Base-by-base conservation (phyloP, 371 early-diverging fungal species). In the Sporodiniella umbellata region DNA sequence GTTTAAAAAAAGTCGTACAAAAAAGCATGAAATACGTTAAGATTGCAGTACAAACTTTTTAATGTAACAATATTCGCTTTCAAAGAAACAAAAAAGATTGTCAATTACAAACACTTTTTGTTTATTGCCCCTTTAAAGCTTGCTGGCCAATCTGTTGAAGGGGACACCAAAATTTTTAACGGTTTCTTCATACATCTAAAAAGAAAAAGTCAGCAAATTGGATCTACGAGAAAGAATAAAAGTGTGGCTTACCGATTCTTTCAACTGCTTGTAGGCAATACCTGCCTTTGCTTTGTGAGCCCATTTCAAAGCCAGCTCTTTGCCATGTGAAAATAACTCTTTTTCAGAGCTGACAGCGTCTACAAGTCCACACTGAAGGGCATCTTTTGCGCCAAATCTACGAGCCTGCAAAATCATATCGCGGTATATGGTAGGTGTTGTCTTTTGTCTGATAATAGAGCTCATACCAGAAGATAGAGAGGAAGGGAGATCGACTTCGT, bases 401-500 rank as follows among this genome's bases (percentile, higher is more conserved):
- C 80, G 80, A 33, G 82, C 91, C 46, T 81, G 79, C 17, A 92
- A 60, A 14, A 89, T 68, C 58, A 83, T 77, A 55, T 88, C 72
- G 38, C 88, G 80, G 64, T 80, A 77, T 4, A 69, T 60, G 35
- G 61, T 62, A 0, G 84, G 78, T 1, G 62, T 53, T 53, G 83
- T 63, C 65, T 89, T 91, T 60, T 67, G 61, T 24, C 80, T 78
- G 22, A 90, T 58, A 14, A 92, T 51, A 1, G 82, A 78, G 0
- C 79, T 75, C 90, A 90, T 89, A 8, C 89, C 90, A n/a, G 87
- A 80, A 15, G 81, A 62, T 17, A 91, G 62, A 24, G 87, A 77
- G 17, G 81, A 65, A 25, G 85, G 85, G 42, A 90, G 70, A 57
- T 90, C 91, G 4, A 92, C 79, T 72, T 91, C 93, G 61, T 88